phyloP scores from a whole-genome alignment of 73 alveolate genomes.

The Halteria grandinella region DNA sequence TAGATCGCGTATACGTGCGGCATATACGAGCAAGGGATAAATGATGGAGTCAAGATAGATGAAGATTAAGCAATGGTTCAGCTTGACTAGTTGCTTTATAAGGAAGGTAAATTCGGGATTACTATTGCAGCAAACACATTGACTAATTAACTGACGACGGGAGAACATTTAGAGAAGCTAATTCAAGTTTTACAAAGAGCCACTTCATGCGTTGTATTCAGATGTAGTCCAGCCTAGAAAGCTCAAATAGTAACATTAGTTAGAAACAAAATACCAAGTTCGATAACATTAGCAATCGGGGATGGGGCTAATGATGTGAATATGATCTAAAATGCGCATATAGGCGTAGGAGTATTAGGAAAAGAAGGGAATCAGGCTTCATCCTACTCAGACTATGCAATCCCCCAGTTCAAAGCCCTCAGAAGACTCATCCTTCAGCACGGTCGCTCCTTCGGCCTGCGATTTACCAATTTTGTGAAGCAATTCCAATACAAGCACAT shows the following conservation, averaged over 20 bases:
- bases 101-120: background rate
- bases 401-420: constrained; percentile 62
- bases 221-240: constrained; percentile 86
- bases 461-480: constrained; percentile 17
- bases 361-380: constrained; percentile 75
- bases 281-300: constrained; percentile 41
- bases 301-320: constrained; percentile 65
- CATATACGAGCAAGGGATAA: background rate
- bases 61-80: background rate
- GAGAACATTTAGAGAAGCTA: background rate
- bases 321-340: constrained; percentile 49
- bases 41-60: background rate
- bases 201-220: background rate
- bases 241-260: constrained; percentile 87
- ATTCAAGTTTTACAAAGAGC: background rate
- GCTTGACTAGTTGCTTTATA: background rate
- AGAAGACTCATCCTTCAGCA: constrained; percentile 67
- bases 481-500: constrained; percentile 20
- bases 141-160: background rate
- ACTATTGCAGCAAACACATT: constrained; percentile 10
- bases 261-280: constrained; percentile 62
- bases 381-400: constrained; percentile 69
- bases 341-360: constrained; percentile 57
- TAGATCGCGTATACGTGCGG: constrained; percentile 44
- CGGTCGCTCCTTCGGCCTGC: constrained; percentile 57